Conservation (phyloP, 2,329 filamentous ascomycete genomes). For the Bipolaris bicolor region DNA sequence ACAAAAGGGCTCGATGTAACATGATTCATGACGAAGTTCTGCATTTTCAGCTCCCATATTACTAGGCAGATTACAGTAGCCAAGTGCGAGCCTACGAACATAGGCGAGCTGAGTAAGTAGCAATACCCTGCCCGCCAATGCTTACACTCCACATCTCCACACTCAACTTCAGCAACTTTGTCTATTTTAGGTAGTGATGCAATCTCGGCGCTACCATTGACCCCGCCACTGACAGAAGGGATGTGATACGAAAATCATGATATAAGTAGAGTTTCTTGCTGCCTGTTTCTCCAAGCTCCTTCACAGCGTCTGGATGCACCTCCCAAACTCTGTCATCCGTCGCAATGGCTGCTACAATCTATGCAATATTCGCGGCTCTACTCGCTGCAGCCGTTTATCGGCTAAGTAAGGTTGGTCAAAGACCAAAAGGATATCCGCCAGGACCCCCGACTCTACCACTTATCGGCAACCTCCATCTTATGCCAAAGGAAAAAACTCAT, state of each 20-base stretch:
- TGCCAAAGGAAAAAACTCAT: conserved; percentile 53
- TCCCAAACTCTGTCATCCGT: neutral
- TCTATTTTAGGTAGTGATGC: neutral
- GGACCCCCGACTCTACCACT: conserved; percentile 60
- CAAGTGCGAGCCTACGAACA: neutral
- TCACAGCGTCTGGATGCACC: neutral
- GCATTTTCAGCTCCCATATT: neutral
- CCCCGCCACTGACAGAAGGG: neutral
- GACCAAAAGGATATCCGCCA: conserved; percentile 53
- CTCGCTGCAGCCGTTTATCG: conserved; percentile 8
- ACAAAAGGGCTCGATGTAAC: neutral
- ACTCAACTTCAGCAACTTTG: neutral
- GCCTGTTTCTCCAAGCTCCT: neutral
- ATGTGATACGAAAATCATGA: neutral
- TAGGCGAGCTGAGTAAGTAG: neutral
- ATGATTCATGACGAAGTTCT: neutral
- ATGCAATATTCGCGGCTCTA: neutral
- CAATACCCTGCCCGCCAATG: neutral
- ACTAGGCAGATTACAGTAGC: neutral
- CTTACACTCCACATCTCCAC: neutral
- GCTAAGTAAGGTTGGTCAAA: conserved; percentile 23
- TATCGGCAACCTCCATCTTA: conserved; percentile 59
- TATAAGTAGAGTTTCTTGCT: neutral
- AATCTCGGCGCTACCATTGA: neutral
- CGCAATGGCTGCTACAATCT: conserved; percentile 10